Evolutionary conservation across 2,329 filamentous ascomycete genomes (phyloP).

Genomic region (Colletotrichum tanaceti): DNA sequence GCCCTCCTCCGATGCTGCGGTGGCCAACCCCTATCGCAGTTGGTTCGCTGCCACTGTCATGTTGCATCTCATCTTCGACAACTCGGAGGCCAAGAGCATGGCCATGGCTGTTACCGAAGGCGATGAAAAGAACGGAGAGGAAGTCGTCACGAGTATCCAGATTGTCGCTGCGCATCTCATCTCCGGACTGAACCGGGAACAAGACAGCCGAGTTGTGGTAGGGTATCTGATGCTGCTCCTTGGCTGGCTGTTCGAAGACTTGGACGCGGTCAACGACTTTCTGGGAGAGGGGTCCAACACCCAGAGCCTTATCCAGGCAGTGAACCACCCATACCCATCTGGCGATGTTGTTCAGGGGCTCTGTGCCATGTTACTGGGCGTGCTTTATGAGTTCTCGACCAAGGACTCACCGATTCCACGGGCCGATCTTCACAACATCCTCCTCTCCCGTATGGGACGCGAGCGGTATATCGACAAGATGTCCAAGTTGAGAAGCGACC

Average conservation of each 20-base stretch:
- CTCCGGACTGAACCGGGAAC: constrained; percentile 77
- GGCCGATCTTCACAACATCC: constrained; percentile 80
- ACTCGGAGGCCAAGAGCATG: constrained; percentile 80
- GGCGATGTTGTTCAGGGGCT: constrained; percentile 82
- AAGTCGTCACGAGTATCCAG: constrained; percentile 94
- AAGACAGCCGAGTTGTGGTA: constrained; percentile 82
- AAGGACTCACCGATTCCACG: constrained; percentile 94
- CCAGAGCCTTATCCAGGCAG: constrained; percentile 83
- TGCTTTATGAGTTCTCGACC: constrained; percentile 96
- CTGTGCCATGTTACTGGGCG: constrained; percentile 84
- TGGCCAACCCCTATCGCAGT: constrained; percentile 83
- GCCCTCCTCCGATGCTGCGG: constrained; percentile 69
- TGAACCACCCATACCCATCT: constrained; percentile 67
- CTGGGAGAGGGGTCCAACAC: constrained; percentile 91
- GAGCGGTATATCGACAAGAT: constrained; percentile 90
- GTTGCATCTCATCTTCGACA: constrained; percentile 86
- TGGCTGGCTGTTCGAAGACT: constrained; percentile 92
- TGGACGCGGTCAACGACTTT: constrained; percentile 92
- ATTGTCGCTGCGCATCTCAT: constrained; percentile 88
- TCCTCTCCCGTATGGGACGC: constrained; percentile 81
- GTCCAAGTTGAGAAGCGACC: constrained; percentile 79
- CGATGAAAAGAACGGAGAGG: constrained; percentile 88
- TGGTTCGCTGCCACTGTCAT: constrained; percentile 92
- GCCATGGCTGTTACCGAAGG: constrained; percentile 89
- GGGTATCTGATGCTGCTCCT: constrained; percentile 91